Conservation (phyloP, 2,329 filamentous ascomycete genomes). For the Samsoniella hepiali region DNA sequence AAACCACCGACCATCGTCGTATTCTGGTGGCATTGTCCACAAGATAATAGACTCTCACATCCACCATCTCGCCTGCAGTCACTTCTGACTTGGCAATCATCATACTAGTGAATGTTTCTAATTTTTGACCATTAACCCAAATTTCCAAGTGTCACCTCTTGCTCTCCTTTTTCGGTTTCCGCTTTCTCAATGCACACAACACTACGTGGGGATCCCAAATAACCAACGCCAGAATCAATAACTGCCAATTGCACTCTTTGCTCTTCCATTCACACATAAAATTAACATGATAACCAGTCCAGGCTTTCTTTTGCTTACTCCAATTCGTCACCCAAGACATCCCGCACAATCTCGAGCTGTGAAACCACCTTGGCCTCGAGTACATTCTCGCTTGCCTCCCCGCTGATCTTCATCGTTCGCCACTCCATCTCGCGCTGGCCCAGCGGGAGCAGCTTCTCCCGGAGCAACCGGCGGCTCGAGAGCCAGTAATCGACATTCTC, state of each 20-base stretch:
- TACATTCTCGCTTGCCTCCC: slow-evolving; percentile 52
- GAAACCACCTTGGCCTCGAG: slow-evolving; percentile 73
- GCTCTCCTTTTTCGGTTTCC: background rate
- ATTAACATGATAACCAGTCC: slow-evolving; percentile 23
- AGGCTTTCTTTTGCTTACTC: slow-evolving; percentile 31
- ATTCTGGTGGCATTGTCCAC: background rate
- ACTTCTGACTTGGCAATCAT: background rate
- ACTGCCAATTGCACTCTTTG: background rate
- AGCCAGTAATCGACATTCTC: slow-evolving; percentile 86
- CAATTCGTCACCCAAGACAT: slow-evolving; percentile 52
- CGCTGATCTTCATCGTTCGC: slow-evolving; percentile 41
- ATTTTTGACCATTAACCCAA: background rate
- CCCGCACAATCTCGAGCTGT: slow-evolving; percentile 61
- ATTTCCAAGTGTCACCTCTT: background rate
- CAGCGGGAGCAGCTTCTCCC: slow-evolving; percentile 69
- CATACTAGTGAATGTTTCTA: background rate
- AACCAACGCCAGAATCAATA: slow-evolving; percentile 18
- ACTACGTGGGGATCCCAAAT: background rate
- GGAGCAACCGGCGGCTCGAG: slow-evolving; percentile 63
- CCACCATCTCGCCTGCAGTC: background rate
- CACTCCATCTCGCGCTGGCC: slow-evolving; percentile 69
- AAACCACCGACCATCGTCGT: background rate
- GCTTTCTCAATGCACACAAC: slow-evolving; percentile 4
- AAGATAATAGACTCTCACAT: slow-evolving; percentile 5
- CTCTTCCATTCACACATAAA: background rate